phyloP scores from a whole-genome alignment of 805 yeast genomes.

The Lachancea lanzarotensis region DNA sequence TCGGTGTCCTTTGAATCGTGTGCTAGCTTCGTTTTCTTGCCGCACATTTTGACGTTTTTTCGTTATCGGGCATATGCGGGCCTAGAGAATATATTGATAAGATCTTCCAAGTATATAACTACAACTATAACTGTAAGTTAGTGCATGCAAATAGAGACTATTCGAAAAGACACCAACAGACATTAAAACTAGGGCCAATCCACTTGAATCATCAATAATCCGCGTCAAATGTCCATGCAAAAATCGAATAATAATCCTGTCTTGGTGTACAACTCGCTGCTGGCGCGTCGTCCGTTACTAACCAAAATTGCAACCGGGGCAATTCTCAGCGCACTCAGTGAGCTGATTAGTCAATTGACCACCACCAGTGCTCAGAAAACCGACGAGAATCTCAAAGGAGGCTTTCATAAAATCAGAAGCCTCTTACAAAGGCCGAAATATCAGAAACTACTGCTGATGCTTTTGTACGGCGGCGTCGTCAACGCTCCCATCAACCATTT shows the following conservation, averaged over 20 bases:
- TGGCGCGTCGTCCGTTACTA: slow-evolving; percentile 13
- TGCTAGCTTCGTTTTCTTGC: too few relatives aligned
- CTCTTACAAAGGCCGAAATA: slow-evolving; percentile 9
- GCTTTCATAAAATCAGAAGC: slow-evolving; percentile 2
- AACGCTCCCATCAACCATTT: slow-evolving; percentile 24
- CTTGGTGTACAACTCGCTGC: slow-evolving; percentile 11
- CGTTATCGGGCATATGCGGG: slow-evolving; percentile 1
- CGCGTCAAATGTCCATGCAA: not conserved
- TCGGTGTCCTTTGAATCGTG: not conserved
- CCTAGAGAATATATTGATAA: not conserved
- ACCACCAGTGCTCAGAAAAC: not conserved
- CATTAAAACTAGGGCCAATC: not conserved
- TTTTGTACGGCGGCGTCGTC: slow-evolving; percentile 19
- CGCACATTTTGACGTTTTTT: not conserved
- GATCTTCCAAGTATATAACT: not conserved
- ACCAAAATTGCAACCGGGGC: slow-evolving; percentile 20
- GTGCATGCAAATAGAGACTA: too few relatives aligned
- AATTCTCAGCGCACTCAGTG: slow-evolving; percentile 15
- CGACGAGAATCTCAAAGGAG: not conserved
- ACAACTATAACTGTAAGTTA: too few relatives aligned
- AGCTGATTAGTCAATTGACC: slow-evolving; percentile 16
- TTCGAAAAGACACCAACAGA: too few relatives aligned
- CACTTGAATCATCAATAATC: not conserved
- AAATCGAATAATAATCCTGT: not conserved
- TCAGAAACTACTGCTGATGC: slow-evolving; percentile 14